These are phyloP conservation scores for Tarenaya hassleriana DNA, from an alignment of 345 rosid species.

Conservation along the genomic window DNA sequence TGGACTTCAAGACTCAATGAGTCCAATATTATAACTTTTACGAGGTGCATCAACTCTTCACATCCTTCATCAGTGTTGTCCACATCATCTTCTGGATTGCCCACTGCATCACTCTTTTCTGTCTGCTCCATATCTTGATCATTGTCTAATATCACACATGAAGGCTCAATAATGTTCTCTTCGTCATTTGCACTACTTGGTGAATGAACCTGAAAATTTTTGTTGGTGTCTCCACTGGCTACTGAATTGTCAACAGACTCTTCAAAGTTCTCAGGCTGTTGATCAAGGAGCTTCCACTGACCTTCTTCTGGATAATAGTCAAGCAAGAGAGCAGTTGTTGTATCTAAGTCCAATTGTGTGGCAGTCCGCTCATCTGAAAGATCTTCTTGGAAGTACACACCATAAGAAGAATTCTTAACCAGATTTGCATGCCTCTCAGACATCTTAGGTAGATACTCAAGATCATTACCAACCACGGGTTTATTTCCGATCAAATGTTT, in stretches of 20 bases:
- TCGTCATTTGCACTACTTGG: slow-evolving; percentile 23
- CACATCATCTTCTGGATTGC: slow-evolving; percentile 25
- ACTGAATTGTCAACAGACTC: slow-evolving; percentile 30
- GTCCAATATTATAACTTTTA: slow-evolving; percentile 53
- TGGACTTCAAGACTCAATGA: slow-evolving; percentile 67
- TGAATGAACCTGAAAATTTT: slow-evolving; percentile 25
- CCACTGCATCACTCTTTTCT: slow-evolving; percentile 28
- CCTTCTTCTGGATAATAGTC: slow-evolving; percentile 93
- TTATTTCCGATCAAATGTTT: slow-evolving; percentile 32
- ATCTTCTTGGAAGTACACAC: slow-evolving; percentile 32
- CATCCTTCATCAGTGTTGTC: slow-evolving; percentile 27
- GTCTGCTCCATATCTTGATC: slow-evolving; percentile 39
- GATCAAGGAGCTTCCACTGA: slow-evolving; percentile 84
- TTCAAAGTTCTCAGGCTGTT: slow-evolving; percentile 43
- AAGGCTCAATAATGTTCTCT: slow-evolving; percentile 54
- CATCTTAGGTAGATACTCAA: slow-evolving; percentile 30
- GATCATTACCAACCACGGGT: slow-evolving; percentile 27
- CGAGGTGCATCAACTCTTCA: slow-evolving; percentile 46
- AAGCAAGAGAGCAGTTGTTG: slow-evolving; percentile 65
- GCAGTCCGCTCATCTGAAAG: slow-evolving; percentile 42
- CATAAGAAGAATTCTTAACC: slow-evolving; percentile 28
- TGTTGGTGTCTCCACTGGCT: slow-evolving; percentile 24
- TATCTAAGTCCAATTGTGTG: slow-evolving; percentile 57
- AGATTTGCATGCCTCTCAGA: slow-evolving; percentile 30
- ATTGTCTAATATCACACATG: slow-evolving; percentile 55